These are phyloP conservation scores for Penicillium longicatenatum DNA, from an alignment of 495 filamentous ascomycete genomes.

Conservation along the genomic window DNA sequence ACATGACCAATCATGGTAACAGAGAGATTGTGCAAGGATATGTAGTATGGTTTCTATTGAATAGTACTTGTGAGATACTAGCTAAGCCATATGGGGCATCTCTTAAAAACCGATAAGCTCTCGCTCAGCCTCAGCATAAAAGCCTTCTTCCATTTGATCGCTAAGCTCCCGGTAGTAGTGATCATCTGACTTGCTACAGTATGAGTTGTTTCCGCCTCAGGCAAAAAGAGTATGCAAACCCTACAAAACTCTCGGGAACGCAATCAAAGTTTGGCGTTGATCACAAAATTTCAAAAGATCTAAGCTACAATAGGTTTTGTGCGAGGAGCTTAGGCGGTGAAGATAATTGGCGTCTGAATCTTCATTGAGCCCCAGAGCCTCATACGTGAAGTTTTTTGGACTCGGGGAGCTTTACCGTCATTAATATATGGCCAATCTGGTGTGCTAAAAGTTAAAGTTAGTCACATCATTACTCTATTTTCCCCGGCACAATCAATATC, in stretches of 20 bases:
- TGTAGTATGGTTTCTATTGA: too few relatives aligned
- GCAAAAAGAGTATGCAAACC: slow-evolving; percentile 23
- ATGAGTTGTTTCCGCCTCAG: slow-evolving; percentile 12
- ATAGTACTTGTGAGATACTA: not conserved
- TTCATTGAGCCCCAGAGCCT: too few relatives aligned
- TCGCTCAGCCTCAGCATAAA: not conserved
- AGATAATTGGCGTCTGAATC: too few relatives aligned
- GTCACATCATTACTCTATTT: slow-evolving; percentile 14
- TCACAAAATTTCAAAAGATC: slow-evolving; percentile 21
- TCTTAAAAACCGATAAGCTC: not conserved
- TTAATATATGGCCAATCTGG: slow-evolving; percentile 14
- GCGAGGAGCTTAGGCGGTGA: too few relatives aligned
- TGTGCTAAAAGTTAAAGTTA: slow-evolving; percentile 14
- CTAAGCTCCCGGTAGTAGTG: too few relatives aligned
- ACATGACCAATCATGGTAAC: not conserved
- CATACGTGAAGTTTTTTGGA: too few relatives aligned
- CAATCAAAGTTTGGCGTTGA: slow-evolving; percentile 13
- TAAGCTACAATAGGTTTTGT: too few relatives aligned
- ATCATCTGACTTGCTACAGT: not conserved
- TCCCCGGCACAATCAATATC: slow-evolving; percentile 18
- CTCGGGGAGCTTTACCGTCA: too few relatives aligned
- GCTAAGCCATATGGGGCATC: too few relatives aligned
- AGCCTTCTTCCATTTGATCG: not conserved
- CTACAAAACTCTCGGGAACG: slow-evolving; percentile 15
- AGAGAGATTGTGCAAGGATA: not conserved